phyloP scores from a whole-genome alignment of 805 yeast species.

The Lipomyces sp. region DNA sequence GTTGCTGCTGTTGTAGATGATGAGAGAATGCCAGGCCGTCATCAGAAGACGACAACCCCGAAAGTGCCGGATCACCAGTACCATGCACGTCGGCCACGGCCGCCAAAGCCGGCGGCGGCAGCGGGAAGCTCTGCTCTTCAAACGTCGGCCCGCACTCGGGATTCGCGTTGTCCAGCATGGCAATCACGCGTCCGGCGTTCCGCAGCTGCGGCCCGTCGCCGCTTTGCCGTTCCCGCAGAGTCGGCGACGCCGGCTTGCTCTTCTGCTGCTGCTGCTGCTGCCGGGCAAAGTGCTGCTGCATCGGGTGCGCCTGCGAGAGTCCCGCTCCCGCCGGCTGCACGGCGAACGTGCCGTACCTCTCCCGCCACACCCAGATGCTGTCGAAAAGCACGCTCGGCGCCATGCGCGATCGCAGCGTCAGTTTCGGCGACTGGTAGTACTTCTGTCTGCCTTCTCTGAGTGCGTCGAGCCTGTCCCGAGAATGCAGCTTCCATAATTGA shows the following conservation, averaged over 20 bases:
- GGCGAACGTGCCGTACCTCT: conserved; percentile 60
- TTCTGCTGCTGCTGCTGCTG: conserved; percentile 14
- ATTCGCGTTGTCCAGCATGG: conserved; percentile 18
- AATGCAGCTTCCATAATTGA: conserved; percentile 86
- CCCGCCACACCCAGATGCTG: conserved; percentile 76
- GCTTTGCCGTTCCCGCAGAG: conserved; percentile 10
- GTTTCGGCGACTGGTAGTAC: conserved; percentile 29
- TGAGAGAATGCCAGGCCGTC: no score
- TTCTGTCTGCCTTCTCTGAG: conserved; percentile 15
- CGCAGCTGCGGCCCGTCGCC: conserved; percentile 18
- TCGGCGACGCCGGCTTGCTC: conserved; percentile 14
- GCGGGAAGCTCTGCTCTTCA: conserved; percentile 20
- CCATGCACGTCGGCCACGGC: not conserved
- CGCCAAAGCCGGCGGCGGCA: conserved; percentile 9
- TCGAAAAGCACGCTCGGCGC: conserved; percentile 92
- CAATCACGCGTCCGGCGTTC: conserved; percentile 24
- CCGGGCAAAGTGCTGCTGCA: not conserved
- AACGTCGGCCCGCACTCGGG: conserved; percentile 17
- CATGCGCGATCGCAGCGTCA: conserved; percentile 70
- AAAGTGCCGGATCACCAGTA: not conserved
- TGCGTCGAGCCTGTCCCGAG: conserved; percentile 33
- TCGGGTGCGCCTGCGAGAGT: not conserved
- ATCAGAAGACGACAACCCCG: not conserved
- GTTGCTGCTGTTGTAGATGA: conserved; percentile 3
- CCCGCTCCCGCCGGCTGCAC: conserved; percentile 22